Base-by-base conservation (phyloP, 225 moss, liverwort and hornwort species). In the Antitrichia curtipendula region DNA sequence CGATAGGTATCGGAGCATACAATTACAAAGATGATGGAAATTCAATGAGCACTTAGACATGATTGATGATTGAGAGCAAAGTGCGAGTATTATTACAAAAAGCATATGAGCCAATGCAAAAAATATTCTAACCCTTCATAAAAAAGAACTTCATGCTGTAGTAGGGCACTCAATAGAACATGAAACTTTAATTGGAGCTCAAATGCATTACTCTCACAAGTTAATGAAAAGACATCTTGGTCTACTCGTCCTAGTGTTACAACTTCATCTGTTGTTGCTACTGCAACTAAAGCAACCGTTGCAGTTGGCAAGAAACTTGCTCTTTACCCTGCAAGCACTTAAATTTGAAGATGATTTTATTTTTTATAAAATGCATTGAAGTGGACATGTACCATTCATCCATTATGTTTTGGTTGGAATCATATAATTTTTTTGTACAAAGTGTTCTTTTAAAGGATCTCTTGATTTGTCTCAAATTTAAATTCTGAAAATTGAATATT, bases 1-100 rank as follows among this genome's bases (percentile, higher is more conserved):
- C 72, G 9, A 85, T 91, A 54, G 92, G 93, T 21, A 80, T 96
- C 10, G 98, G 96, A 62, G 96, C 94, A 43, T 93, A 98, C 80
- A 96, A 98, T 86, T 98, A 98, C 81, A 95, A 96, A 88, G 98
- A 96, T 90, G 95, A 95, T 74, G 96, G 96, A 69, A 98, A 96
- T 52, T 96, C 95, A 34, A 97, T 96, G 98, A 97, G 96, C 52
- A 96, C 91, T 5, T 91, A 96, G 76, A 96, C 95, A 1, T 84
- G 90, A 41, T 78, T 92, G 61, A 88, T 95, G 70, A 96, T 98
- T 84, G 96, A 98, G 85, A 94, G 91, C 83, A 94, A 98, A 88
- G 96, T 96, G 5, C 85, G 81, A 86, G 84, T 91, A 41, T 90
- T 97, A 81, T 36, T 97, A 50, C 91, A 94, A 83, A 96, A 88